A percentile compares a stretch with the other conserved stretches of the same genome.
Evolutionary conservation across 1,284 basidiomycete species (phyloP).

Genomic region (Exobasidium cylindrosporum): DNA sequence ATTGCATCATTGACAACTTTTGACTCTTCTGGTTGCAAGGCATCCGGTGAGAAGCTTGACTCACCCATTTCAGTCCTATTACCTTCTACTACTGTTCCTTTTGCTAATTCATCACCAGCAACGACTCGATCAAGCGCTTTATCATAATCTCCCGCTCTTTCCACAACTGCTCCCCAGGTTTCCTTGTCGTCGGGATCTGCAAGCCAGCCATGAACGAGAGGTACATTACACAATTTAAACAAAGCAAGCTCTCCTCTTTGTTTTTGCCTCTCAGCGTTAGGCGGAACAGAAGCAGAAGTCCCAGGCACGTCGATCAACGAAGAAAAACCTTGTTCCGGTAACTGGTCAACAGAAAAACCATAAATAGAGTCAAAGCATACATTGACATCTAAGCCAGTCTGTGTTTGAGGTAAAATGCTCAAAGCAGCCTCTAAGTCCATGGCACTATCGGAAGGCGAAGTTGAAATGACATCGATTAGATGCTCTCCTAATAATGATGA

Average conservation of each 20-base stretch:
- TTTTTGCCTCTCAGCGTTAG: slow-evolving; percentile 23
- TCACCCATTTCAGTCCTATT: not conserved
- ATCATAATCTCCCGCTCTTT: slow-evolving; percentile 58
- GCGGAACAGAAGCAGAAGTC: not conserved
- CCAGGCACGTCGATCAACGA: not conserved
- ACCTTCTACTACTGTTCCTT: slow-evolving; percentile 58
- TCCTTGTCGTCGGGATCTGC: slow-evolving; percentile 71
- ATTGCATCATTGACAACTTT: slow-evolving; percentile 15
- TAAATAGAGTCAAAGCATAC: slow-evolving; percentile 34
- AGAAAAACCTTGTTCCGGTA: not conserved
- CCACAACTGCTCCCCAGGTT: slow-evolving; percentile 60
- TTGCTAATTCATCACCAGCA: slow-evolving; percentile 70
- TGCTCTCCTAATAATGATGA: slow-evolving; percentile 78
- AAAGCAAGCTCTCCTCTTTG: slow-evolving; percentile 69
- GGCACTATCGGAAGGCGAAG: slow-evolving; percentile 44
- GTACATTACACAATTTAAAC: slow-evolving; percentile 75
- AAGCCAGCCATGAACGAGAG: slow-evolving; percentile 87
- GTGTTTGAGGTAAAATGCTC: slow-evolving; percentile 74
- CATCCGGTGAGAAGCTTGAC: not conserved
- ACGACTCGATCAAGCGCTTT: slow-evolving; percentile 70
- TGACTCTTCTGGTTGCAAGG: not conserved
- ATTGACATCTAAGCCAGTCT: slow-evolving; percentile 62
- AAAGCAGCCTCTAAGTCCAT: slow-evolving; percentile 68
- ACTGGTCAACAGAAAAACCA: slow-evolving; percentile 25
- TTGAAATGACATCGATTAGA: slow-evolving; percentile 63